Conservation (phyloP, 352 stramenopile species). For the Phytophthora pluvialis region DNA sequence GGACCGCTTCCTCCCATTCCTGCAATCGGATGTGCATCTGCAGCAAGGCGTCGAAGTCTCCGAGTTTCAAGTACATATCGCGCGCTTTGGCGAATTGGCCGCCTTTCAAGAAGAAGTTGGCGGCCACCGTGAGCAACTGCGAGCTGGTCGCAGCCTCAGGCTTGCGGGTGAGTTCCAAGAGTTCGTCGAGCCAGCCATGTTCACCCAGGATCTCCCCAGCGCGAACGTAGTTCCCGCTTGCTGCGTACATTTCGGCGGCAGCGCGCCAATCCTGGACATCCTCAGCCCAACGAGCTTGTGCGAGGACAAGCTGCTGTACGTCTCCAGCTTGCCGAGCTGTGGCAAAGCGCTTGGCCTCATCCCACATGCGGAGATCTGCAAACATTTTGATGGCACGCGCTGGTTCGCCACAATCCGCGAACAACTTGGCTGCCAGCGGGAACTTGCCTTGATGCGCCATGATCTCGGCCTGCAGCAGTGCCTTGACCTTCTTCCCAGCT, state of each 20-base stretch:
- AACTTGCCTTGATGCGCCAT: slow-evolving; percentile 93
- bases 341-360: slow-evolving; percentile 94
- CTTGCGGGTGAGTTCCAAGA: slow-evolving; percentile 81
- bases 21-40: slow-evolving; percentile 91
- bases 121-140: slow-evolving; percentile 61
- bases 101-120: slow-evolving; percentile 70
- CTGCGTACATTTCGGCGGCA: slow-evolving; percentile 92
- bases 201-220: slow-evolving; percentile 90
- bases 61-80: slow-evolving; percentile 84
- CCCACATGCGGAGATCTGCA: slow-evolving; percentile 92
- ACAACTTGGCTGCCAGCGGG: slow-evolving; percentile 91
- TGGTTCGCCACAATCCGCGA: slow-evolving; percentile 78
- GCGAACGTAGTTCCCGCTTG: slow-evolving; percentile 82
- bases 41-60: slow-evolving; percentile 86
- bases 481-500: slow-evolving; percentile 59
- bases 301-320: slow-evolving; percentile 87
- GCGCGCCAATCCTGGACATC: slow-evolving; percentile 93
- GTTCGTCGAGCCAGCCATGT: slow-evolving; percentile 84
- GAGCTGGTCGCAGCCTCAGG: slow-evolving; percentile 50
- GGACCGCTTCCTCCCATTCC: slow-evolving; percentile 94
- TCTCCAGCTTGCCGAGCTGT: slow-evolving; percentile 80
- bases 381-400: slow-evolving; percentile 94
- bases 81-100: slow-evolving; percentile 80
- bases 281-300: slow-evolving; percentile 93
- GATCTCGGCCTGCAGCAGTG: slow-evolving; percentile 90